phyloP scores from a whole-genome alignment of 305 asterid species.

The Lippia alba region DNA sequence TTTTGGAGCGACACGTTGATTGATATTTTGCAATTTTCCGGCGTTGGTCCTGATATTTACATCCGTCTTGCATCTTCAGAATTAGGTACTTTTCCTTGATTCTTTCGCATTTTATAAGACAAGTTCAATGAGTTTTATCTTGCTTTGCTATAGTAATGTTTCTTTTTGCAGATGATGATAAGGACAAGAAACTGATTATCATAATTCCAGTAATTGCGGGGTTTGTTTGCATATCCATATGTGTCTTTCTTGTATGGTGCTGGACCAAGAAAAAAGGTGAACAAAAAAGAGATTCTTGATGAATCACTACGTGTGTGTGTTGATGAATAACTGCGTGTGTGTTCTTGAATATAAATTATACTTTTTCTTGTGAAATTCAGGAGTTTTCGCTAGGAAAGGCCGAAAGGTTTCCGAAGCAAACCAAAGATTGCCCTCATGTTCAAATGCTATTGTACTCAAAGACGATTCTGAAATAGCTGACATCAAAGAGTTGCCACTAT shows the following conservation, averaged over 20 bases:
- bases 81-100: too few species aligned
- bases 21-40: conserved; percentile 20
- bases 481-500: conserved; percentile 51
- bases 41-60: conserved; percentile 53
- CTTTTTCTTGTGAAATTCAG: conserved; percentile 26
- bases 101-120: too few species aligned
- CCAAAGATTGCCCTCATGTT: conserved; percentile 23
- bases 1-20: conserved; percentile 52
- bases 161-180: conserved; percentile 37
- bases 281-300: neutral
- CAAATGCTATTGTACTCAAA: conserved; percentile 37
- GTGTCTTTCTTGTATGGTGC: conserved; percentile 42
- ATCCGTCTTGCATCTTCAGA: too few species aligned
- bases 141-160: neutral
- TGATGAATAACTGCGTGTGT: too few species aligned
- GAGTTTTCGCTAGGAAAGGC: conserved; percentile 10
- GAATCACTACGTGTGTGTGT: neutral
- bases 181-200: too few species aligned
- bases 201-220: conserved; percentile 42
- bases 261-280: conserved; percentile 48
- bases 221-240: conserved; percentile 25
- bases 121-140: too few species aligned
- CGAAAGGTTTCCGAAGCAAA: conserved; percentile 21
- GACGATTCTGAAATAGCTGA: conserved; percentile 39
- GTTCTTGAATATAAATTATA: neutral